Percentiles rank a stretch among this genome's conserved stretches.
phyloP scores from a whole-genome alignment of 2,329 filamentous ascomycete genomes.

The Penicillium capsulatum region DNA sequence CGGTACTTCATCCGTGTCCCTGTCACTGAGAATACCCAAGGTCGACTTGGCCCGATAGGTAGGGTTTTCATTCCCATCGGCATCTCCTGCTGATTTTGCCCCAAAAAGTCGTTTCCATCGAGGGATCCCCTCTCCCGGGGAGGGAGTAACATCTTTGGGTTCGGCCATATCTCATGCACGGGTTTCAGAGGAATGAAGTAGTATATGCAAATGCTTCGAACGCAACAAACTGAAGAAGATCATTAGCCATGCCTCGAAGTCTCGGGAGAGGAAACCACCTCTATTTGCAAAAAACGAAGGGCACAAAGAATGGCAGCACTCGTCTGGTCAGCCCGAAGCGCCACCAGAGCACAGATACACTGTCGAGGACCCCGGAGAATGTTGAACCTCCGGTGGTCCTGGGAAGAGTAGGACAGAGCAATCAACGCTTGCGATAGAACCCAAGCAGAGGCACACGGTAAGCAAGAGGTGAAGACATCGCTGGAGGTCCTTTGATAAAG shows the following conservation, averaged over 20 bases:
- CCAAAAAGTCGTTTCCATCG: constrained; percentile 23
- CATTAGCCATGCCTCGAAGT: no score
- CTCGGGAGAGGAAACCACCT: no score
- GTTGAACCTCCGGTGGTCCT: no score
- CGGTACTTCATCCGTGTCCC: constrained; percentile 77
- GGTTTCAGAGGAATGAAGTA: no score
- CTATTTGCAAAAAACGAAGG: no score
- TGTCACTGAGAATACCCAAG: constrained; percentile 80
- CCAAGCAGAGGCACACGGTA: constrained; percentile 10
- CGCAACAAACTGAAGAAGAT: no score
- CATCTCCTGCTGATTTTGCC: constrained; percentile 1
- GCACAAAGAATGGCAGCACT: no score
- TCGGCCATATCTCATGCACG: not conserved
- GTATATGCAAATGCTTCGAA: no score
- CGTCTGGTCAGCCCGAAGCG: no score
- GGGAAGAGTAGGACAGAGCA: not conserved
- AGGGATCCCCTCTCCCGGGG: constrained; percentile 1
- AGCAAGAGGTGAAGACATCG: constrained; percentile 9
- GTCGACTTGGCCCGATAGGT: constrained; percentile 48
- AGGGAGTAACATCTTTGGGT: not conserved
- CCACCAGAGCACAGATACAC: no score
- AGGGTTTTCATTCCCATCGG: constrained; percentile 13
- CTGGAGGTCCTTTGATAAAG: constrained; percentile 1
- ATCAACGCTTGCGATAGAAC: constrained; percentile 17
- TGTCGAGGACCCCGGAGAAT: no score